Base-by-base conservation (phyloP, 78 protist genomes). In the Diacronema lutheri region DNA sequence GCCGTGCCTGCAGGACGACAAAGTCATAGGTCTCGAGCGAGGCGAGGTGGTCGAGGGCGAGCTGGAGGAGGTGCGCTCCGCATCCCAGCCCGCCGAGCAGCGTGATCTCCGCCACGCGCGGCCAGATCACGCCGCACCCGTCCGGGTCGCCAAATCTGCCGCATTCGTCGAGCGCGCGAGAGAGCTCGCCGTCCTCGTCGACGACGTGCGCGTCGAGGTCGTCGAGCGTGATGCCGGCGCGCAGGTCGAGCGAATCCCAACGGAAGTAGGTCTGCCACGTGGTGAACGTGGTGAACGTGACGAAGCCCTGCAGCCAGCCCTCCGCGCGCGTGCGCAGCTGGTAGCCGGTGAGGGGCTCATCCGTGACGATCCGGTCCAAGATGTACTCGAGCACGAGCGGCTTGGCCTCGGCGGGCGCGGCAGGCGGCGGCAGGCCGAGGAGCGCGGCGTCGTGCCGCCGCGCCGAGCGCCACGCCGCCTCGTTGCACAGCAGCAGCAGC, bases 21-120 rank as follows among this genome's bases (percentile, higher is more conserved):
- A 44, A 73, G 80, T 73, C 80, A 60, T 73, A 73, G 21, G 38
- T 12, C 5, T 44, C 58, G 29, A n/a, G 57, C 21, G n/a, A 9
- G 25, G 38, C 80, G 4, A 73, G 80, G 29, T 73, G 13, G n/a
- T 73, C 80, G 35, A 73, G 38, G 40, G 44, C 61, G 16, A 73
- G 80, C 60, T 73, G 81, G 33, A 76, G 7, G 14, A 76, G 65
- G 25, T 76, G 81, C 46, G 64, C 13, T 31, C 86, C 86, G 86
- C 86, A 81, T 23, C 86, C 86, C 26, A 81, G 44, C n/a, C 76
- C 86, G 65, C 86, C 86, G 40, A 81, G 86, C 66, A 81, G 46
- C 26, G 86, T 64, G 46, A 81, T 16, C 74, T 81, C 86, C 11
- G 86, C 86, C 14, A 81, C 33, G 41, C 85, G 61, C 66, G 71